Conservation (phyloP, 306 rosid species). For the Astragalus glycyphyllos region DNA sequence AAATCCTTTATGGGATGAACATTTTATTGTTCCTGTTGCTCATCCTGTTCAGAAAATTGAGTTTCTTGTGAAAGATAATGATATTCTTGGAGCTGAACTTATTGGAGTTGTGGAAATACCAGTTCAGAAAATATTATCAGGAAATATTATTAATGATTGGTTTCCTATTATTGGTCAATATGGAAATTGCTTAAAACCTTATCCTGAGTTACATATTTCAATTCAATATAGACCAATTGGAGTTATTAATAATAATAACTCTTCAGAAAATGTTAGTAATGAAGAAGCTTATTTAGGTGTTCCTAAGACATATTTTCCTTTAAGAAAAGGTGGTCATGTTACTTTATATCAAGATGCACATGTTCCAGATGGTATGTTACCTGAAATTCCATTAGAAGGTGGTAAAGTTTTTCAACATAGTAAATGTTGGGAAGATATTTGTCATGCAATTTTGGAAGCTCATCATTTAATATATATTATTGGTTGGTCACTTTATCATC, state of each 20-base stretch:
- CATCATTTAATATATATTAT: slow-evolving; percentile 64
- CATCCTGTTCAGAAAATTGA: slow-evolving; percentile 63
- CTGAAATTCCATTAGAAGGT: slow-evolving; percentile 60
- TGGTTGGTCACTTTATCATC: slow-evolving; percentile 75
- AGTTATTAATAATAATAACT: not conserved
- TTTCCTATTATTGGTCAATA: slow-evolving; percentile 59
- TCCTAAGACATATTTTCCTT: slow-evolving; percentile 71
- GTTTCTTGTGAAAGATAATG: slow-evolving; percentile 71
- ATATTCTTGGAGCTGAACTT: slow-evolving; percentile 74
- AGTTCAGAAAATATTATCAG: slow-evolving; percentile 52
- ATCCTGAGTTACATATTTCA: slow-evolving; percentile 69
- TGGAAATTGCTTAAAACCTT: slow-evolving; percentile 57
- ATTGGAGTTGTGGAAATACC: slow-evolving; percentile 71
- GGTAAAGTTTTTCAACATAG: slow-evolving; percentile 55
- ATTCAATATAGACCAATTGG: slow-evolving; percentile 54
- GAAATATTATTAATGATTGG: slow-evolving; percentile 62
- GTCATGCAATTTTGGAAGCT: slow-evolving; percentile 79
- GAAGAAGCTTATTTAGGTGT: slow-evolving; percentile 47
- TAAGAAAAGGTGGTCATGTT: slow-evolving; percentile 66
- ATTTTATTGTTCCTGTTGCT: slow-evolving; percentile 69
- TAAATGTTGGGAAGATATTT: slow-evolving; percentile 78
- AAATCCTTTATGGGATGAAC: slow-evolving; percentile 75
- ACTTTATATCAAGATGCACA: slow-evolving; percentile 84
- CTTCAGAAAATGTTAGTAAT: slow-evolving; percentile 33
- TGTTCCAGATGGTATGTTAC: slow-evolving; percentile 57